phyloP scores from a whole-genome alignment of 352 stramenopile species.

The Pythium apleroticum region DNA sequence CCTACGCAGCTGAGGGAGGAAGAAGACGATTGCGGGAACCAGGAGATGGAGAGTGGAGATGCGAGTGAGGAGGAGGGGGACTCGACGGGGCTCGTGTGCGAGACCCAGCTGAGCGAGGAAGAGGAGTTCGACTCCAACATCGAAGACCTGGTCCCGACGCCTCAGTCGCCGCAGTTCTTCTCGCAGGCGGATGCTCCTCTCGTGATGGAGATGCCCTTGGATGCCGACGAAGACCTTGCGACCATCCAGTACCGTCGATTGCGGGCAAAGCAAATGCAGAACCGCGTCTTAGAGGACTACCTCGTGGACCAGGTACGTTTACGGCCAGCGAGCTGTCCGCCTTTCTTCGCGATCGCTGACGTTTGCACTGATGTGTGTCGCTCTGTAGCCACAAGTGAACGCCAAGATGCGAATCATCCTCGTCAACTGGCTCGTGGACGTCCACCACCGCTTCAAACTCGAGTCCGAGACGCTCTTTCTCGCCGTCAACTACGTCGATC shows the following conservation, averaged over 20 bases:
- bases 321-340: too few relatives aligned
- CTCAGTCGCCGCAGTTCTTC: neutral
- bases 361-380: neutral
- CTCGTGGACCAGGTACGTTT: constrained; percentile 17
- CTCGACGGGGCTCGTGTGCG: neutral
- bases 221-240: constrained; percentile 14
- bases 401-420: constrained; percentile 69
- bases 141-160: neutral
- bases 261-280: constrained; percentile 14
- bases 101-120: neutral
- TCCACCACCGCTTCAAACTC: constrained; percentile 99
- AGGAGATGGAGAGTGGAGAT: neutral
- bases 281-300: constrained; percentile 14
- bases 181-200: neutral
- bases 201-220: neutral
- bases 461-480: constrained; percentile 97
- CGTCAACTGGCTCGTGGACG: constrained; percentile 89
- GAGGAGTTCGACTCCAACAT: neutral
- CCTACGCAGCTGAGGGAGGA: neutral
- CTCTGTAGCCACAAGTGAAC: constrained; percentile 38
- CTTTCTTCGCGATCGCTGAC: neutral
- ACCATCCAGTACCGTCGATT: constrained; percentile 12
- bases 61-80: neutral
- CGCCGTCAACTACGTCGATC: constrained; percentile 98
- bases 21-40: neutral